Conservation (phyloP, 2,329 filamentous ascomycete genomes). For the Beauveria brongniartii region DNA sequence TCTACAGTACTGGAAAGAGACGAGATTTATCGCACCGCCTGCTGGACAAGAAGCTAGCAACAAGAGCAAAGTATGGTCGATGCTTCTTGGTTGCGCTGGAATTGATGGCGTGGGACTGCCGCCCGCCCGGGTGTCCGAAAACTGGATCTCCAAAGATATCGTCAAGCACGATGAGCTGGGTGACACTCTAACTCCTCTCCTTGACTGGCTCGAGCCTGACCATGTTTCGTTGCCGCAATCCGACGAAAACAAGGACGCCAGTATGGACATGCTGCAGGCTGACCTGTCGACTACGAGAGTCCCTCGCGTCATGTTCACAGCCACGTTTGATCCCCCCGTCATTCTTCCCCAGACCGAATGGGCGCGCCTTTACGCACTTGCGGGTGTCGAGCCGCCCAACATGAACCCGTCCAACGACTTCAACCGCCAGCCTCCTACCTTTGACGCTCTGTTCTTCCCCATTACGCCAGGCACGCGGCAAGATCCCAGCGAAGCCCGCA, state of each 20-base stretch:
- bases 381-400: slow-evolving; percentile 36
- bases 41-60: slow-evolving; percentile 29
- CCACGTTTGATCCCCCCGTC: slow-evolving; percentile 66
- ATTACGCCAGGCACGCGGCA: slow-evolving; percentile 38
- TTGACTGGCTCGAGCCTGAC: slow-evolving; percentile 68
- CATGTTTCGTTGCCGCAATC: slow-evolving; percentile 48
- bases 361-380: slow-evolving; percentile 51
- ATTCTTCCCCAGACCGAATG: slow-evolving; percentile 59
- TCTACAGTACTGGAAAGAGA: slow-evolving; percentile 70
- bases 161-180: slow-evolving; percentile 45
- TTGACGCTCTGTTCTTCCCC: slow-evolving; percentile 52
- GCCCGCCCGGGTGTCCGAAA: slow-evolving; percentile 61
- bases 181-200: slow-evolving; percentile 33
- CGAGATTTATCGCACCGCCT: slow-evolving; percentile 36
- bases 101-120: slow-evolving; percentile 39
- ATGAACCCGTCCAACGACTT: slow-evolving; percentile 24
- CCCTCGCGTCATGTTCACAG: slow-evolving; percentile 67
- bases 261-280: slow-evolving; percentile 45
- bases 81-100: slow-evolving; percentile 58
- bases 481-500: slow-evolving; percentile 50
- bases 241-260: slow-evolving; percentile 39
- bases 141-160: slow-evolving; percentile 65
- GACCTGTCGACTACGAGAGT: slow-evolving; percentile 41
- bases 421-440: slow-evolving; percentile 34
- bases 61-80: slow-evolving; percentile 51